phyloP scores from a whole-genome alignment of 2,329 filamentous ascomycete genomes.

The Fusarium kyushuense region DNA sequence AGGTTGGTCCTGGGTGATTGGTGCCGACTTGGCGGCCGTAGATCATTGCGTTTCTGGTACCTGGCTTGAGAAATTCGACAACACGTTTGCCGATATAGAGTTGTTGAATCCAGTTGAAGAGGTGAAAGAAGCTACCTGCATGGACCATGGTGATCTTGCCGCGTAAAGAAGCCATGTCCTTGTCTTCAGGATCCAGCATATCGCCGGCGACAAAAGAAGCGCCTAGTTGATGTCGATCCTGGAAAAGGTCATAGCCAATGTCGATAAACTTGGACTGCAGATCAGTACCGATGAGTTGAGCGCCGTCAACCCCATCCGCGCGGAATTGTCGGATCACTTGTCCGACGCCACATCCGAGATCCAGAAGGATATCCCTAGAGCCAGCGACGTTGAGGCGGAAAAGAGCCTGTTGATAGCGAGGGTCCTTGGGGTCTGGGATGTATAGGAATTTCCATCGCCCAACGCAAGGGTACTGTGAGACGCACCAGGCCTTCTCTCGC shows the following conservation, averaged over 20 bases:
- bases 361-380: constrained; percentile 58
- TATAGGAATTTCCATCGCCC: constrained; percentile 64
- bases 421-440: constrained; percentile 56
- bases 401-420: constrained; percentile 58
- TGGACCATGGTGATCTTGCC: constrained; percentile 62
- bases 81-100: constrained; percentile 59
- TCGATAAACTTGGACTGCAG: constrained; percentile 64
- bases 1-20: constrained; percentile 41
- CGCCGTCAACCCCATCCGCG: constrained; percentile 61
- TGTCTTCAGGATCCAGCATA: constrained; percentile 58
- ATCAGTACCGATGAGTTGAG: constrained; percentile 64
- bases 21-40: constrained; percentile 65
- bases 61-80: constrained; percentile 59
- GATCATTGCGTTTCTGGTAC: constrained; percentile 60
- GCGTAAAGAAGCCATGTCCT: constrained; percentile 51
- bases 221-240: constrained; percentile 63
- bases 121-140: constrained; percentile 63
- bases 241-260: constrained; percentile 73
- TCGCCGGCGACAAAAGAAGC: constrained; percentile 65
- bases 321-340: constrained; percentile 64
- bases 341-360: constrained; percentile 65
- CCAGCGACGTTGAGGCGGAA: constrained; percentile 55
- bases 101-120: constrained; percentile 62
- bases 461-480: constrained; percentile 59
- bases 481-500: constrained; percentile 61